Evolutionary conservation across 2,329 filamentous ascomycete species (phyloP), one percentile per base, ranked within the genome.

Genomic region (Clonostachys solani): DNA sequence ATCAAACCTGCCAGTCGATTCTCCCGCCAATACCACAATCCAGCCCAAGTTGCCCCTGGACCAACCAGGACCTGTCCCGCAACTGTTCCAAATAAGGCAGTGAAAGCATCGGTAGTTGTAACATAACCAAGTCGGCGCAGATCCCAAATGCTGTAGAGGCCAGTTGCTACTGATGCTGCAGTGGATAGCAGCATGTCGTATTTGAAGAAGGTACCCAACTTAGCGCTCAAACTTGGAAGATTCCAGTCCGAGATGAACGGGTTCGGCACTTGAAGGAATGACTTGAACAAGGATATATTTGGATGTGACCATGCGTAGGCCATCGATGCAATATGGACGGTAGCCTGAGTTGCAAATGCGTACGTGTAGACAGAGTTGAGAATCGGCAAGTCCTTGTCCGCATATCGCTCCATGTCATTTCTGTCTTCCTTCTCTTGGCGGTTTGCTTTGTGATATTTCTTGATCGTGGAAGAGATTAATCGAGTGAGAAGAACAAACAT

Each of bases 21-120:
- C 37, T 46, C 44, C 17, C 44, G 35, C 44, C 44, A 46, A 13
- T 15, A 40, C 44, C 44, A 46, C 6, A 46, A 33, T 12, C 35
- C 44, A 19, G 35, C 36, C 15, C 40, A 46, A 6, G 44, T 29
- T 23, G 44, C 44, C 16, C 17, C 44, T 17, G 44, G 44, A 19
- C 44, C 44, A 12, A 46, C 44, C 13, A 41, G 17, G 3, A 46
- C 5, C 15, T 40, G 44, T 15, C 44, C 44, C 16, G 18, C 17
- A 13, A 33, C 12, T 7, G 29, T 19, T 12, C 15, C 29, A 6
- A 9, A 2, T 12, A n/a, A 12, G 16, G 36, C 44, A 3, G 12
- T 23, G 5, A 12, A 8, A n/a, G 37, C 44, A 13, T 46, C 17
- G 12, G 16, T 6, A 12, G 35, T 13, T 15, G n/a, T 17, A 18